phyloP scores from a whole-genome alignment of 768 basidiomycete species.

The Psilocybe cyanescens region DNA sequence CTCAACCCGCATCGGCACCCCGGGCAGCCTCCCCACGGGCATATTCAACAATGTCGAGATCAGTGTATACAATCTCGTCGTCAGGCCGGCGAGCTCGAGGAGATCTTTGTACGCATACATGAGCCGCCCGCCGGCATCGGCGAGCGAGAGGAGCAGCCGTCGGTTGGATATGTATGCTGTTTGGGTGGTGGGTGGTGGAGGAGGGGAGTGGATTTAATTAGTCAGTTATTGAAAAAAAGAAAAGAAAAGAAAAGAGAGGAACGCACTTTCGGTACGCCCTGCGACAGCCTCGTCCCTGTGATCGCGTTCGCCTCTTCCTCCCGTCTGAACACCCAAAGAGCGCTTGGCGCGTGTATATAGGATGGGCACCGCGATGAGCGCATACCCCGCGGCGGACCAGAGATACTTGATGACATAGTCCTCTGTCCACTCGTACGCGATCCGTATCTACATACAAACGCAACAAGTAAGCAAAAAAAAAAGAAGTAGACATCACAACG shows the following conservation, averaged over 20 bases:
- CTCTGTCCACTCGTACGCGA: constrained; percentile 94
- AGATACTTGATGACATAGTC: constrained; percentile 97
- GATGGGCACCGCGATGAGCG: constrained; percentile 88
- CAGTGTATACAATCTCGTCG: constrained; percentile 86
- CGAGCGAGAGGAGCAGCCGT: constrained; percentile 88
- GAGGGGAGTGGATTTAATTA: background rate
- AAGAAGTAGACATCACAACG: background rate
- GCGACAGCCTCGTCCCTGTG: constrained; percentile 44
- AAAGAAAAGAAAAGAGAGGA: background rate
- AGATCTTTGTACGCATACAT: constrained; percentile 99
- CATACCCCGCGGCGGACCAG: constrained; percentile 94
- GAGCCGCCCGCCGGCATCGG: constrained; percentile 92
- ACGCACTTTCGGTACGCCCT: constrained; percentile 50
- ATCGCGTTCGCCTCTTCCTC: background rate
- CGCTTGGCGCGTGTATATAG: constrained; percentile 65
- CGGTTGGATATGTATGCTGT: constrained; percentile 90
- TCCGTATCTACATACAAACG: constrained; percentile 62
- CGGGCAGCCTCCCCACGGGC: constrained; percentile 43
- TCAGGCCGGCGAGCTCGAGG: constrained; percentile 93
- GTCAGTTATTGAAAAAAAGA: background rate
- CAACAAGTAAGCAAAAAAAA: background rate
- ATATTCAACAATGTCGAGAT: constrained; percentile 85
- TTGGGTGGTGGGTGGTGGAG: background rate
- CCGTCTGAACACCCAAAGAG: constrained; percentile 20
- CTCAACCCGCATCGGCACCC: constrained; percentile 30